Evolutionary conservation across 2,329 filamentous ascomycete genomes (phyloP).

Genomic region (Pseudocercospora pini-densiflorae): DNA sequence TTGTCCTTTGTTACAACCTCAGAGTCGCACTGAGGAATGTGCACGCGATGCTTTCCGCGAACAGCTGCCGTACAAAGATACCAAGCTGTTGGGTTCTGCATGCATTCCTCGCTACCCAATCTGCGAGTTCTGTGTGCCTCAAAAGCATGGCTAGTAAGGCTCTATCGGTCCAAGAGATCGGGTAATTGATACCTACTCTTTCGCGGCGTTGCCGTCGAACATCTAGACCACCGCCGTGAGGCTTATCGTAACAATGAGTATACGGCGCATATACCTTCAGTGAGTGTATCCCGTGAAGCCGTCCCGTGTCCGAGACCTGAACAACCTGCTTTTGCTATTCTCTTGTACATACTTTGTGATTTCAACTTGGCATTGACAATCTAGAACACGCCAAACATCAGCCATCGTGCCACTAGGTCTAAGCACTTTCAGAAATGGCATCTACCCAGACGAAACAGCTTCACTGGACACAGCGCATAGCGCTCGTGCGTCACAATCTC

Average conservation of each 20-base stretch:
- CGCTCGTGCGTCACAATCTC: conserved; percentile 51
- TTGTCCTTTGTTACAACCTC: conserved; percentile 8
- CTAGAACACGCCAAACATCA: conserved; percentile 5
- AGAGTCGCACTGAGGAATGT: conserved; percentile 18
- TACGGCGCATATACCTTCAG: conserved; percentile 23
- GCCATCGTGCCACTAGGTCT: not conserved
- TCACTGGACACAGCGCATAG: conserved; percentile 53
- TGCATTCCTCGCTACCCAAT: conserved; percentile 35
- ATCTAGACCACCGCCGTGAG: conserved; percentile 17
- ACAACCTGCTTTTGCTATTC: conserved; percentile 2
- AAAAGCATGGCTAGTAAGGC: conserved; percentile 16
- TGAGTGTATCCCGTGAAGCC: conserved; percentile 12
- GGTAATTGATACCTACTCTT: conserved; percentile 23
- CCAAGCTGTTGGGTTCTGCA: conserved; percentile 25
- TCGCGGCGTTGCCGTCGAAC: conserved; percentile 25
- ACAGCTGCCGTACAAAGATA: conserved; percentile 29
- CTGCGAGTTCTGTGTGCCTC: conserved; percentile 18
- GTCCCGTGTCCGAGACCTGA: conserved; percentile 15
- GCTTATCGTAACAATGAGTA: conserved; percentile 26
- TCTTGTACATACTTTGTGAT: conserved; percentile 17
- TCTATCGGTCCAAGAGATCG: conserved; percentile 16
- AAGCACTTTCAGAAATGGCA: conserved; percentile 26
- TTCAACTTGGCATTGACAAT: not conserved
- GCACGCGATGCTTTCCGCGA: conserved; percentile 27
- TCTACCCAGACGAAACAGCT: conserved; percentile 40